phyloP scores from a whole-genome alignment of 1,284 basidiomycete genomes.

The Puccinia polysora region DNA sequence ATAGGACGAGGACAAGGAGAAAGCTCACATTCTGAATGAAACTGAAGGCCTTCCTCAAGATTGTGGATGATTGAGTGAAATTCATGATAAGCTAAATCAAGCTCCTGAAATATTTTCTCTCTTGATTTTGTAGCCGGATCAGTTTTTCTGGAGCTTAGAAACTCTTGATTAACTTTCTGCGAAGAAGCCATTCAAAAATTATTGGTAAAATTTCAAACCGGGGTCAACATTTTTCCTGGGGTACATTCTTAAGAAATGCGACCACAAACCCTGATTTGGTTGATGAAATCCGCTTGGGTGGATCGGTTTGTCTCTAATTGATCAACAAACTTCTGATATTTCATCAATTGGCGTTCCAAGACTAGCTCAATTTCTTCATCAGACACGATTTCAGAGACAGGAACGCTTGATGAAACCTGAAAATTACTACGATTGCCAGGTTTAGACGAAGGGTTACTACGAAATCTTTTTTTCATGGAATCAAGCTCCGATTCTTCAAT shows the following conservation, averaged over 20 bases:
- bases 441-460: neutral
- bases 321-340: constrained; percentile 7
- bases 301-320: constrained; percentile 1
- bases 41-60: constrained; percentile 25
- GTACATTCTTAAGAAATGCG: neutral
- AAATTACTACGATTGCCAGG: neutral
- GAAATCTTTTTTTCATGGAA: neutral
- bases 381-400: neutral
- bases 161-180: constrained; percentile 28
- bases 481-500: constrained; percentile 7
- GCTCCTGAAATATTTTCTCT: constrained; percentile 23
- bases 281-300: constrained; percentile 6
- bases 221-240: neutral
- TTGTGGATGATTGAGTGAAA: constrained; percentile 24
- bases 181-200: neutral
- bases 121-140: constrained; percentile 33
- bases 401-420: neutral
- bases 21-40: constrained; percentile 36
- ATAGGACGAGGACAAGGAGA: neutral
- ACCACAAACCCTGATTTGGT: constrained; percentile 22
- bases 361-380: constrained; percentile 18
- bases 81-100: constrained; percentile 24
- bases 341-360: constrained; percentile 15
- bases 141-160: constrained; percentile 4
- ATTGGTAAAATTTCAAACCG: neutral